Base-by-base conservation (phyloP, 2,329 filamentous ascomycete genomes). In the Phaeosphaeriaceae sp. region DNA sequence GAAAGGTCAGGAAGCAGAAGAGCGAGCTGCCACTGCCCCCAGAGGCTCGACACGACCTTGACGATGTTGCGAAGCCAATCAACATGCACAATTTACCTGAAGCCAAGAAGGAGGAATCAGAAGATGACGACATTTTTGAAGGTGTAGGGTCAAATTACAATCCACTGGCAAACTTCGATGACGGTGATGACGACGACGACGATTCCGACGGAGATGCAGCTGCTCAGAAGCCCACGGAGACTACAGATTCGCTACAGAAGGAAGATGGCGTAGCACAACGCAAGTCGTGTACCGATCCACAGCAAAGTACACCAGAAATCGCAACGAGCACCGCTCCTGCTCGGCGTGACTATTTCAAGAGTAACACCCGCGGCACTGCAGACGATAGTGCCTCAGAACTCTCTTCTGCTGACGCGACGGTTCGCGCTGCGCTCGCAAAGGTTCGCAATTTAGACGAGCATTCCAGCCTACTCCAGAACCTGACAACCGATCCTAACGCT, bases 351-450 rank as follows among this genome's bases (percentile, higher is more conserved):
- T 67, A 71, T 52, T 66, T 72, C 54, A 61, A 57, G 49, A 40
- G 48, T 63, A 10, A 62, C 58, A 49, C 35, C 19, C 63, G 55
- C 47, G 51, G 28, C 5, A 55, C 48, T 7, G 49, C 53, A 28
- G 44, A 30, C 64, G 76, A 46, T 66, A 80, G n/a, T n/a, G n/a
- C 81, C 49, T 78, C 80, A 3, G 52, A 65, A 19, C 43, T 65
- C 15, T 69, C 70, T 26, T 67, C 84, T 4, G 86, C 90, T 70
- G 93, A 97, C 70, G 91, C 93, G 1, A 87, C 90, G 1, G 89
- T 97, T 62, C 84, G 93, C 64, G 93, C 92, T 3, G 93, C 93
- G 0, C 85, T 99, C 70, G 92, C 93, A 78, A 93, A 93, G 76
- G 94, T 94, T 55, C 78, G 79, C 54, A 79, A 74, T 43, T 74